A percentile compares a stretch with the other conserved stretches of the same genome.
phyloP scores from a whole-genome alignment of 768 basidiomycete species.

The Auricularia heimuer region DNA sequence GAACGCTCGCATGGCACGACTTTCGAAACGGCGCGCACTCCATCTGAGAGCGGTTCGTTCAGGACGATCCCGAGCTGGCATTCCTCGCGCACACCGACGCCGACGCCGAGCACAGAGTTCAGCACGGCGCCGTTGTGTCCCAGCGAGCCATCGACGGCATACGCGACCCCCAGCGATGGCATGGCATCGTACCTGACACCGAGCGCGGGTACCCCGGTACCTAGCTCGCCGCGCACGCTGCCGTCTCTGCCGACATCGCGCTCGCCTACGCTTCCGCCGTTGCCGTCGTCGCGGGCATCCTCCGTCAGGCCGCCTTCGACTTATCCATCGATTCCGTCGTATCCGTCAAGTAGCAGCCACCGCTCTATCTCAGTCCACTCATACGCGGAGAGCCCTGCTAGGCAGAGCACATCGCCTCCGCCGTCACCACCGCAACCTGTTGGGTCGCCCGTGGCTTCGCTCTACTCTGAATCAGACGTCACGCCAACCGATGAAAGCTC shows the following conservation, averaged over 20 bases:
- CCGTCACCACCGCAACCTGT: not conserved
- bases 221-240: not conserved
- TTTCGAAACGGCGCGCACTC: not conserved
- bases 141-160: conserved; percentile 1
- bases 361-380: conserved; percentile 18
- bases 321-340: conserved; percentile 22
- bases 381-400: not conserved
- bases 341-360: conserved; percentile 34
- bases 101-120: not conserved
- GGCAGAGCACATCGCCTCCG: not conserved
- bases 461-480: conserved; percentile 4
- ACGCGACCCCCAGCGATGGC: conserved; percentile 1
- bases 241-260: not conserved
- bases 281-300: not conserved
- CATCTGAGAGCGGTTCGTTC: not conserved
- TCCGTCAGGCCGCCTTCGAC: conserved; percentile 15
- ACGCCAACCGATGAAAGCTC: not conserved
- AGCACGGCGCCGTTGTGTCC: not conserved
- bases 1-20: not conserved
- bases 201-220: not conserved
- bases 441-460: not conserved
- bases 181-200: not conserved
- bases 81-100: not conserved
- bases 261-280: not conserved
- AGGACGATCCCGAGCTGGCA: not conserved